These are phyloP conservation scores for Cornus florida DNA, from an alignment of 148 eudicot genomes.

Conservation along the genomic window DNA sequence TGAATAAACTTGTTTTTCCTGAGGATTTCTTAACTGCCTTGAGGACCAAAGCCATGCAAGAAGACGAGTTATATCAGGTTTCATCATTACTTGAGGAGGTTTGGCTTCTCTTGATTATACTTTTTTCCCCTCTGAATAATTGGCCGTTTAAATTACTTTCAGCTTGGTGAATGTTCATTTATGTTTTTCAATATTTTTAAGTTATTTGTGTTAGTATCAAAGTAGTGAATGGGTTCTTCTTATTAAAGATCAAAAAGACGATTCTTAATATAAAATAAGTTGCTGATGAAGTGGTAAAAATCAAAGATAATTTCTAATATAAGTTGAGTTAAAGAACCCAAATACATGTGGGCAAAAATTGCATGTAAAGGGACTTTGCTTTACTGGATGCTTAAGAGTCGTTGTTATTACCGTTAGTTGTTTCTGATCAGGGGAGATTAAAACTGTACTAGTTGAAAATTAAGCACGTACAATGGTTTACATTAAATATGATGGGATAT, in stretches of 20 bases:
- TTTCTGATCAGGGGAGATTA: not conserved
- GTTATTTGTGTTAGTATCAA: not conserved
- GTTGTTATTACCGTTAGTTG: not conserved
- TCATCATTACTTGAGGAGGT: slow-evolving; percentile 85
- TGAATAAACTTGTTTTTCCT: slow-evolving; percentile 77
- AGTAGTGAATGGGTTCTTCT: not conserved
- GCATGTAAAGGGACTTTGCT: not conserved
- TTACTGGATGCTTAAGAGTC: not conserved
- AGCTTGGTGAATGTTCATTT: not conserved
- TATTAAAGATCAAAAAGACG: not conserved
- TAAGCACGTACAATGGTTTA: not conserved
- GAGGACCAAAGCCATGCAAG: slow-evolving; percentile 87
- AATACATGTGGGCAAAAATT: not conserved
- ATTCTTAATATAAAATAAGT: too few relatives aligned
- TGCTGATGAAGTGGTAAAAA: not conserved
- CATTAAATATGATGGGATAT: not conserved
- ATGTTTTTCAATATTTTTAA: not conserved
- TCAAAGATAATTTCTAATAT: not conserved
- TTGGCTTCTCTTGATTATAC: slow-evolving; percentile 15
- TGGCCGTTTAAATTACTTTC: not conserved
- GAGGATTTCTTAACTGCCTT: slow-evolving; percentile 71
- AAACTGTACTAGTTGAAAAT: not conserved
- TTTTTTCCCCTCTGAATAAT: not conserved
- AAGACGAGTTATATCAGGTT: slow-evolving; percentile 65
- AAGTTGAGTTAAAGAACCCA: too few relatives aligned